These are phyloP conservation scores for Blastocrithidia nonstop DNA, from an alignment of 208 protist genomes.

Conservation along the genomic window DNA sequence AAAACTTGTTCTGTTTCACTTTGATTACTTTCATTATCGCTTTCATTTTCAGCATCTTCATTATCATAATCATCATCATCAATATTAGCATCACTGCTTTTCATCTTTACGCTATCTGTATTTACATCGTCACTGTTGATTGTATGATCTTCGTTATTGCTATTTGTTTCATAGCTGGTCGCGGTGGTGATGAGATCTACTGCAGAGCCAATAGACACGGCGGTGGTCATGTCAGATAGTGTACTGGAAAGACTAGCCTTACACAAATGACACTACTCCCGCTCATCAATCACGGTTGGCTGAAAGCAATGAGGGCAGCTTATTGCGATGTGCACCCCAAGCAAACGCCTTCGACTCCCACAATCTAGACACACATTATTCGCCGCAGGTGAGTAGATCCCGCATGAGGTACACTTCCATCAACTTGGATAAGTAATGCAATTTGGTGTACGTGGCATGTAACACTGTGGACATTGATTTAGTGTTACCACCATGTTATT, in stretches of 20 bases:
- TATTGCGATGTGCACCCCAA: slow-evolving; percentile 11
- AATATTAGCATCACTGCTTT: background rate
- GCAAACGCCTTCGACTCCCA: slow-evolving; percentile 19
- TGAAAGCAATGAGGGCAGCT: slow-evolving; percentile 48
- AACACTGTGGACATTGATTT: slow-evolving; percentile 38
- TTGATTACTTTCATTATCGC: background rate
- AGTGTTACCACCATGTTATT: too few species aligned
- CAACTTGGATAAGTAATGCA: slow-evolving; percentile 26
- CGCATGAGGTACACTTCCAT: slow-evolving; percentile 45
- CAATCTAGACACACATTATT: slow-evolving; percentile 31
- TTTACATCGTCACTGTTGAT: background rate
- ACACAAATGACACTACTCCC: slow-evolving; percentile 49
- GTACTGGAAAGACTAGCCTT: slow-evolving; percentile 14
- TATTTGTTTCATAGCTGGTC: background rate
- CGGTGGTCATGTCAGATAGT: slow-evolving; percentile 10
- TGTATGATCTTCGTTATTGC: background rate
- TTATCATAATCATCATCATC: slow-evolving; percentile 1
- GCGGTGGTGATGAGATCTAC: too few species aligned
- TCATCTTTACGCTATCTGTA: background rate
- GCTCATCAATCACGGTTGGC: slow-evolving; percentile 20
- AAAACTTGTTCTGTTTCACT: too few species aligned
- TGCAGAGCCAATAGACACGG: slow-evolving; percentile 7
- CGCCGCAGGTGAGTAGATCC: slow-evolving; percentile 17
- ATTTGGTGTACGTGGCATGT: slow-evolving; percentile 7
- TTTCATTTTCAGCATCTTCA: background rate